Evolutionary conservation across 2,329 filamentous ascomycete genomes (phyloP).

Genomic region (Myriosclerotinia scirpicola): DNA sequence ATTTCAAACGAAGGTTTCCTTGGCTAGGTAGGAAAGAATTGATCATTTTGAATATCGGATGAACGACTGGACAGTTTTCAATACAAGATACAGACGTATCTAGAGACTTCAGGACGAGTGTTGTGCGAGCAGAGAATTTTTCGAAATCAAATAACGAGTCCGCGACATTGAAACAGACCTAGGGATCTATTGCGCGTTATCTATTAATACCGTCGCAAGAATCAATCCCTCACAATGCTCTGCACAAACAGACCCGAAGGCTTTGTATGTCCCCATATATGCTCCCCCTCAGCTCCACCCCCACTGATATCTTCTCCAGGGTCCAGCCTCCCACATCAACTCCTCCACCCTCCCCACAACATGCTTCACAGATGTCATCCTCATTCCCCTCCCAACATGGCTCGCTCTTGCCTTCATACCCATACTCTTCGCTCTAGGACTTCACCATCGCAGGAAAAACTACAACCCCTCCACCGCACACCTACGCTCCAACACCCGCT

Average conservation of each 20-base stretch:
- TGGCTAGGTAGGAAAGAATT: slow-evolving; percentile 4
- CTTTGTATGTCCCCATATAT: slow-evolving; percentile 36
- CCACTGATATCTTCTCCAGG: slow-evolving; percentile 30
- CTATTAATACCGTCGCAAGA: background rate
- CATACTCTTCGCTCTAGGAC: slow-evolving; percentile 31
- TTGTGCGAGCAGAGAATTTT: background rate
- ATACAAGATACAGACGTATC: slow-evolving; percentile 6
- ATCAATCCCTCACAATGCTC: slow-evolving; percentile 22
- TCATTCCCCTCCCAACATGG: slow-evolving; percentile 43
- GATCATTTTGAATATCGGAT: slow-evolving; percentile 5
- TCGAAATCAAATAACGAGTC: background rate
- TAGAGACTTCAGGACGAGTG: slow-evolving; percentile 1
- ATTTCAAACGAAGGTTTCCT: background rate
- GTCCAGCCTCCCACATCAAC: slow-evolving; percentile 40
- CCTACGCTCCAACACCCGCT: slow-evolving; percentile 23
- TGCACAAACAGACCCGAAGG: slow-evolving; percentile 41
- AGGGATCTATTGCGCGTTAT: background rate
- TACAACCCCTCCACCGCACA: slow-evolving; percentile 34
- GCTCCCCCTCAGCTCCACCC: background rate
- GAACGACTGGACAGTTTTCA: background rate
- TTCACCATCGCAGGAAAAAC: slow-evolving; percentile 30
- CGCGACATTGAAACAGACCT: background rate
- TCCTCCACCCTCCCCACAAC: slow-evolving; percentile 41
- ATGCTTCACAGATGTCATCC: slow-evolving; percentile 42
- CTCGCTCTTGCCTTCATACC: slow-evolving; percentile 38